These are phyloP conservation scores for Hypoxylon intermedium DNA, from an alignment of 495 filamentous ascomycete species.

Conservation along the genomic window DNA sequence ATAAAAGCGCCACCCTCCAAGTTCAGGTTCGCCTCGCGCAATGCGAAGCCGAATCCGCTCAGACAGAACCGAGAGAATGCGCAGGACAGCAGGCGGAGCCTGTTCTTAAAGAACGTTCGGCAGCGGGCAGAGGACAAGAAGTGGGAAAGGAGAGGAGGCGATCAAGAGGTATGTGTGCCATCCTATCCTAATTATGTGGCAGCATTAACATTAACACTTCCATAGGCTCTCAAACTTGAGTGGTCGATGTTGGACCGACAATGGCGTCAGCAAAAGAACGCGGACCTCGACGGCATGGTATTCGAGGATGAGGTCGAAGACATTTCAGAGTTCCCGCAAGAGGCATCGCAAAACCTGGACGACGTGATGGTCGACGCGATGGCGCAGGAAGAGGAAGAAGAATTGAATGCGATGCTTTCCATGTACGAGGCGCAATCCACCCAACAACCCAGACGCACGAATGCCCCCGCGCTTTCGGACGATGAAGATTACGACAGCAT, in stretches of 20 bases:
- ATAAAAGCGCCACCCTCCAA: slow-evolving; percentile 35
- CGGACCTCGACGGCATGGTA: slow-evolving; percentile 57
- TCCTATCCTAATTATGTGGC: neutral
- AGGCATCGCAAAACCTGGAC: slow-evolving; percentile 49
- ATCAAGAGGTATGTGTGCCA: slow-evolving; percentile 71
- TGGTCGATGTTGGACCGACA: slow-evolving; percentile 51
- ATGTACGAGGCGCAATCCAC: slow-evolving; percentile 36
- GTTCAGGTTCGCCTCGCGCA: slow-evolving; percentile 43
- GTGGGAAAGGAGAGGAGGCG: slow-evolving; percentile 71
- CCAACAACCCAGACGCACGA: slow-evolving; percentile 26
- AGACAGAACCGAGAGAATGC: slow-evolving; percentile 51
- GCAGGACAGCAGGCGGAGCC: slow-evolving; percentile 61
- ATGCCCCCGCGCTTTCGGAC: slow-evolving; percentile 48
- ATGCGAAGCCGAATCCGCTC: slow-evolving; percentile 49
- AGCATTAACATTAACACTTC: slow-evolving; percentile 22
- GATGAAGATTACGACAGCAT: slow-evolving; percentile 65
- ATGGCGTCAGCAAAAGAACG: slow-evolving; percentile 55
- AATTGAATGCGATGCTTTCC: slow-evolving; percentile 64
- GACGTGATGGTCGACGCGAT: slow-evolving; percentile 56
- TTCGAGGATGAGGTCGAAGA: slow-evolving; percentile 54
- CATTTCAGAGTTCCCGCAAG: slow-evolving; percentile 45
- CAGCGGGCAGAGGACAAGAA: slow-evolving; percentile 70
- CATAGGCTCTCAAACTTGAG: slow-evolving; percentile 57
- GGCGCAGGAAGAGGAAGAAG: slow-evolving; percentile 61
- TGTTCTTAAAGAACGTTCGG: slow-evolving; percentile 82